Evolutionary conservation across 1,284 basidiomycete genomes (phyloP), one percentile per base, ranked within the genome.

Genomic region (Hemileia vastatrix): DNA sequence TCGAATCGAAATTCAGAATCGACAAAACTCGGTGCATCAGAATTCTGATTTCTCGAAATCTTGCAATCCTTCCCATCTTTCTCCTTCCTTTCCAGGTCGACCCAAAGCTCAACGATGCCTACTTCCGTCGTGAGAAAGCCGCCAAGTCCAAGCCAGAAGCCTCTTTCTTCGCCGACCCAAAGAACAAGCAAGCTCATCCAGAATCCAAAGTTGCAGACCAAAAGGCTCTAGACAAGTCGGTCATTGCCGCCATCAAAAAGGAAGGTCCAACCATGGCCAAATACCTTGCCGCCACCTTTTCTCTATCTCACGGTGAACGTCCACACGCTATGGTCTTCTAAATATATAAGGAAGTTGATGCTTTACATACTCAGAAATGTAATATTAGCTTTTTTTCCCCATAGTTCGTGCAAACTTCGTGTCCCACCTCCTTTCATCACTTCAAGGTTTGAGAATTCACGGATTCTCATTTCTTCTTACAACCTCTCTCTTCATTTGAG

Each of bases 111-210:
- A 87, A 88, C 80, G 95, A 99, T 78, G 80, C 88, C 52, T 97
- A 96, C 83, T 98, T 99, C 78, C 80, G 86, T 77, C 96, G 95
- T 81, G 77, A 84, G 71, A 79, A 83, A 70, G 77, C 80, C 71
- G 87, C 88, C 66, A 91, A 92, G 72, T 91, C 96, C 81, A 87
- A 87, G 74, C n/a, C n/a, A n/a, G n/a, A n/a, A n/a, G n/a, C n/a
- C n/a, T 90, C 94, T 78, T 94, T 95, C 82, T 98, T 97, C 78
- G 85, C 86, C 73, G 90, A 89, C 72, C 87, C 88, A 68, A 91
- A 91, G 81, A 82, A 83, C 76, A 98, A 95, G 83, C 88, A 89
- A 77, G 79, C 87, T 36, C 86, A 93, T 79, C 86, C 93, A 49
- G 89, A 87, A 77, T 83, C 86, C 77, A 93, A 90, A 83, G 85